Conservation (phyloP, 148 eudicot genomes). For the Cornus kousa region DNA sequence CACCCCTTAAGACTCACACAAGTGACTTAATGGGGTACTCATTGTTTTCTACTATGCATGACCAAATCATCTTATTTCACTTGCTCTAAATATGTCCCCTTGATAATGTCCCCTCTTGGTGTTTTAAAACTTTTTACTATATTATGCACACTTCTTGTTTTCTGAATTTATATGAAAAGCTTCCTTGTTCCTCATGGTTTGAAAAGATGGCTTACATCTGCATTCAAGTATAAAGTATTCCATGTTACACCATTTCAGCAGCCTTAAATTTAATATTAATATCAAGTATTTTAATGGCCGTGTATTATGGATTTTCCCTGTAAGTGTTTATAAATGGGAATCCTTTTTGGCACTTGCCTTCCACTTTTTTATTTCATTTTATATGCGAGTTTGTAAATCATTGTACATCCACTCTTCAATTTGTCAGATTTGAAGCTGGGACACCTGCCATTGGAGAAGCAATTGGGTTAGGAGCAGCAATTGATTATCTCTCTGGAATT, state of each 20-base stretch:
- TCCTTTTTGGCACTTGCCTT: neutral
- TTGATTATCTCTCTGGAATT: constrained; percentile 86
- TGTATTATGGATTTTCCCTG: neutral
- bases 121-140: neutral
- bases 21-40: too few species aligned
- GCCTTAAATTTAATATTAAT: neutral
- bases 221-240: neutral
- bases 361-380: neutral
- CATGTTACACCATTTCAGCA: neutral
- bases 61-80: neutral
- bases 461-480: constrained; percentile 94
- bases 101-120: neutral
- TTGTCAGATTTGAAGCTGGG: constrained; percentile 93
- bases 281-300: neutral
- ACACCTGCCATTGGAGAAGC: constrained; percentile 99
- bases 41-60: too few species aligned
- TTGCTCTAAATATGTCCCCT: neutral
- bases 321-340: neutral
- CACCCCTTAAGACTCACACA: too few species aligned
- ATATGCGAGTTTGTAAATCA: constrained; percentile 1
- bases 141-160: neutral
- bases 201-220: neutral
- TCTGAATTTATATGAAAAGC: neutral
- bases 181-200: neutral
- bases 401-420: constrained; percentile 3